Evolutionary conservation across 345 rosid species (phyloP).

Genomic region (Hibiscus trionum): DNA sequence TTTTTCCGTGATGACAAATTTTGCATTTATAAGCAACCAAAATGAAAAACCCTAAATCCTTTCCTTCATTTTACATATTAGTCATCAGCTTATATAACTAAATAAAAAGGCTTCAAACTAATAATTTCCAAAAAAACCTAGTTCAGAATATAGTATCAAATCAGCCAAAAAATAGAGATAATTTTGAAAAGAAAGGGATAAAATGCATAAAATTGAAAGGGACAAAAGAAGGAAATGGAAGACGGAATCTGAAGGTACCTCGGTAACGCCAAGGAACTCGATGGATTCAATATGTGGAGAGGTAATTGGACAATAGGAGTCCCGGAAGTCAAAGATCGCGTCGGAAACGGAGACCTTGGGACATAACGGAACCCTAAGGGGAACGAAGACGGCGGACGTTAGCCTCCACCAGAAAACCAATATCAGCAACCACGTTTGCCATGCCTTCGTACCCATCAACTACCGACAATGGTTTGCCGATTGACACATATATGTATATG

Average conservation of each 20-base stretch:
- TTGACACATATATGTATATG: neutral
- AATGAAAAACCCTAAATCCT: neutral
- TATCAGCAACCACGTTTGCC: slow-evolving; percentile 32
- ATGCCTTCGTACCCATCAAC: slow-evolving; percentile 31
- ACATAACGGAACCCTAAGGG: slow-evolving; percentile 39
- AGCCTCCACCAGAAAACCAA: slow-evolving; percentile 30
- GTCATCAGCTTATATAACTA: neutral
- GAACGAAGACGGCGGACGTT: slow-evolving; percentile 14
- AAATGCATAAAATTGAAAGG: neutral
- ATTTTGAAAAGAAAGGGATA: neutral
- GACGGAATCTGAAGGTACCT: slow-evolving; percentile 33
- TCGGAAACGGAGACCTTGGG: slow-evolving; percentile 33
- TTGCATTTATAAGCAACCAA: neutral
- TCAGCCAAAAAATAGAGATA: neutral
- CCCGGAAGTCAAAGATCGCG: slow-evolving; percentile 43
- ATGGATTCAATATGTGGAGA: slow-evolving; percentile 22
- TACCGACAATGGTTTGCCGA: slow-evolving; percentile 6
- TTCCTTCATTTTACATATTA: neutral
- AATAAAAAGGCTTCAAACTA: neutral
- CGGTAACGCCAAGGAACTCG: slow-evolving; percentile 38
- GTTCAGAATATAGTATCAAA: neutral
- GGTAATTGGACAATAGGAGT: slow-evolving; percentile 31
- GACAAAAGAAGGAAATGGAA: neutral
- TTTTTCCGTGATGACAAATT: too few relatives aligned
- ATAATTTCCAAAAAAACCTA: neutral